Base-by-base conservation (phyloP, 441 rosid species). In the Breynia disticha region DNA sequence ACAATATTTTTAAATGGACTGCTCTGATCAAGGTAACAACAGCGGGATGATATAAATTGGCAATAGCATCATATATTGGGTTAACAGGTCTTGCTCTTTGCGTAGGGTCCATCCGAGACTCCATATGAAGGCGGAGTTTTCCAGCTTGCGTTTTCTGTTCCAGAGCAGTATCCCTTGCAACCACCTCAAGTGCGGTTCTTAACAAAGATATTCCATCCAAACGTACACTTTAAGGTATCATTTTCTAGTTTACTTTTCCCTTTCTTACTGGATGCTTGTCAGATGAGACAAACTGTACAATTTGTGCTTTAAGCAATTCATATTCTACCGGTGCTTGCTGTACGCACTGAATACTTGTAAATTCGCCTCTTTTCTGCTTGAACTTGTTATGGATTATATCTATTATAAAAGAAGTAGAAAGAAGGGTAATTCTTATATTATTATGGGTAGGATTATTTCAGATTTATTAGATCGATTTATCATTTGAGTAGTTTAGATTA, bases 181-280 rank as follows among this genome's bases (percentile, higher is more conserved):
- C 99, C 99, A 63, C 99, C 99, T 52, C 99, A 89, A 89, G 99
- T 93, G 19, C 83, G 95, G 48, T 93, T 89, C 74, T 71, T 89
- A 76, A 87, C 99, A n/a, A 93, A 89, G 65, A 93, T 89, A 72
- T 93, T 93, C 65, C 99, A 93, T 64, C 97, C 98, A 4, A 88
- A 93, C 63, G 97, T 93, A 70, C 98, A 88, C 72, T 93, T 93
- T 70, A 86, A 93, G 97, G 97, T 88, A n/a, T 13, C 56, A 4
- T 48, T 57, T 16, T 52, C 19, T 50, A 1, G 22, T 14, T 2
- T 55, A 16, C 48, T 55, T 16, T 19, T 13, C 24, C 2, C 44
- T 3, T 41, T 15, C 44, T 41, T 28, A 9, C 35, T 4, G 35
- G 35, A 5, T 28, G 35, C 35, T 5, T 28, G 35, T 28, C 35